Percentiles rank a stretch among this genome's conserved stretches.
Conservation (phyloP, 2,329 filamentous ascomycete genomes). For the Pezicula rhizophila region DNA sequence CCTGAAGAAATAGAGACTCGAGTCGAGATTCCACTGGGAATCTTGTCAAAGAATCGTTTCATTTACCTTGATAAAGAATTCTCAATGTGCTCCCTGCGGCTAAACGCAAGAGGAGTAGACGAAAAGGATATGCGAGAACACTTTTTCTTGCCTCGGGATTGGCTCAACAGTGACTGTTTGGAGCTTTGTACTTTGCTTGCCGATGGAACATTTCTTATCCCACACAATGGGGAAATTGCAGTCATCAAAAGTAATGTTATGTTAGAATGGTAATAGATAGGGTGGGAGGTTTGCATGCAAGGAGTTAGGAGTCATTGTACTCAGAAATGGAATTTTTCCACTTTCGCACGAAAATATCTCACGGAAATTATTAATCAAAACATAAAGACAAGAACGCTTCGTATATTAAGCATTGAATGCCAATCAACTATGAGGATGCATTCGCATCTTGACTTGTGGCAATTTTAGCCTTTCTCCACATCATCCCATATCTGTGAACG, state of each 20-base stretch:
- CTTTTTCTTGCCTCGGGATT: slow-evolving; percentile 5
- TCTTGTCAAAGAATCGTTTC: slow-evolving; percentile 1
- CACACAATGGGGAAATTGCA: slow-evolving; percentile 3
- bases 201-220: slow-evolving; percentile 5
- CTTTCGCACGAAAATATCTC: too few relatives aligned
- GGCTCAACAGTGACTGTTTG: slow-evolving; percentile 3
- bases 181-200: not conserved
- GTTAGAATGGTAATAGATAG: not conserved
- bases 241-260: not conserved
- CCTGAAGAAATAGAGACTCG: not conserved
- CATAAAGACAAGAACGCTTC: too few relatives aligned
- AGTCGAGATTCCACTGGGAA: slow-evolving; percentile 5
- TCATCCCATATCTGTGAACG: slow-evolving; percentile 3
- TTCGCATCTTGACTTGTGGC: too few relatives aligned
- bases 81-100: slow-evolving; percentile 4
- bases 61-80: slow-evolving; percentile 3
- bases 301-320: too few relatives aligned
- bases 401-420: too few relatives aligned
- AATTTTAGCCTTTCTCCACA: slow-evolving; percentile 2
- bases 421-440: too few relatives aligned
- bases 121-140: slow-evolving; percentile 1
- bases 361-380: too few relatives aligned
- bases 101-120: not conserved
- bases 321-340: too few relatives aligned
- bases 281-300: too few relatives aligned